A percentile compares a stretch with the other conserved stretches of the same genome.
Conservation (phyloP, 768 basidiomycete genomes). For the Polyporus arcularius region DNA sequence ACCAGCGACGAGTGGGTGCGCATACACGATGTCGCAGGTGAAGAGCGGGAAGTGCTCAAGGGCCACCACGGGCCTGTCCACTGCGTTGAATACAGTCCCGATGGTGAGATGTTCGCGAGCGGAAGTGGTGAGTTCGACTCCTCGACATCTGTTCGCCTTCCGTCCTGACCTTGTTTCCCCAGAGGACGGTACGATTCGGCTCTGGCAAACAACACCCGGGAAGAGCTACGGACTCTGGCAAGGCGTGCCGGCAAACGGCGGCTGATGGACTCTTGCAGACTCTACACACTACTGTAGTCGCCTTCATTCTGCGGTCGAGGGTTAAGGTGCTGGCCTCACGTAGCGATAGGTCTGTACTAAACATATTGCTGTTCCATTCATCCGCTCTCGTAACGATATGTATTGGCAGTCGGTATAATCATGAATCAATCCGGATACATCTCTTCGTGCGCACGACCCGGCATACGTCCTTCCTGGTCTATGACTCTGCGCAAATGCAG, state of each 20-base stretch:
- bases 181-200: constrained; percentile 94
- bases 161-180: neutral
- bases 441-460: neutral
- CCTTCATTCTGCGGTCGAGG: constrained; percentile 13
- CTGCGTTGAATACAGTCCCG: constrained; percentile 90
- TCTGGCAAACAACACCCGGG: constrained; percentile 97
- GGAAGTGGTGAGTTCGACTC: constrained; percentile 76
- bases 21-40: constrained; percentile 87
- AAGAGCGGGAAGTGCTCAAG: constrained; percentile 89
- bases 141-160: neutral
- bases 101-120: constrained; percentile 96
- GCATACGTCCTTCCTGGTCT: no score
- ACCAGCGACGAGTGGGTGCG: constrained; percentile 95
- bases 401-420: constrained; percentile 7
- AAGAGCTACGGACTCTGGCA: constrained; percentile 93
- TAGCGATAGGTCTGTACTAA: constrained; percentile 16
- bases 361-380: constrained; percentile 15
- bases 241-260: constrained; percentile 50
- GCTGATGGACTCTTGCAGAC: constrained; percentile 30
- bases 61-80: constrained; percentile 98
- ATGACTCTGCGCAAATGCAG: no score
- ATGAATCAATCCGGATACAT: neutral
- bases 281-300: constrained; percentile 25
- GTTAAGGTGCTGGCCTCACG: constrained; percentile 14
- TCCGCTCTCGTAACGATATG: constrained; percentile 20